Base-by-base conservation (phyloP, 228 moss, liverwort and hornwort genomes). In the Sphagnum magellanicum region DNA sequence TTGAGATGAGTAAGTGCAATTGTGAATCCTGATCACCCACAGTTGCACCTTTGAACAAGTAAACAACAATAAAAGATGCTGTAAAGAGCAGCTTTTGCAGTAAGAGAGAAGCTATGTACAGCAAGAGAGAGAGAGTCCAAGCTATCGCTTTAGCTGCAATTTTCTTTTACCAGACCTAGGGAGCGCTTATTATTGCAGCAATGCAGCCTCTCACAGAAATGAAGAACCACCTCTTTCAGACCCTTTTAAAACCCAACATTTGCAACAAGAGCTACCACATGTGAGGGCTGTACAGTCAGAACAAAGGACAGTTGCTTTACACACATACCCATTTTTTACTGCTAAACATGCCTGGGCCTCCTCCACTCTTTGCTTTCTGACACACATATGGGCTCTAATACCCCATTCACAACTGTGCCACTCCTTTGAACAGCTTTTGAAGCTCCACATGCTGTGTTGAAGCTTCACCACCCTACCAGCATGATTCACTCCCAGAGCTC, bases 201-300 rank as follows among this genome's bases (percentile, higher is more conserved):
- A 32, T 32, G 32, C 32, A 32, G 3, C 32, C 32, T 32, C 32
- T 32, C 32, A 32, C 32, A 68, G 12, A 76, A 74, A 71, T 76
- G 77, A 74, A 70, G 70, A 70, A 72, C 72, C 83, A 74, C 0
- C 66, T 67, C 74, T 72, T 79, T 74, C 78, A 70, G 74, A 66
- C 77, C 32, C 32, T 32, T 32, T 32, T 32, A 32, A 32, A 32
- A 32, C 32, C 32, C 32, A 32, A 32, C 9, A 12, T 55, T 55
- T 12, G 73, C 72, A 74, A 77, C 73, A 72, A 78, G 77, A 80
- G 68, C 84, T 81, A 78, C 73, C 78, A 32, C 32, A 32, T 78
- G 77, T 78, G 75, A 78, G 84, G 81, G 91, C 92, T 98, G 93
- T 98, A 98, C 93, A 98, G 85, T 98, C 86, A 81, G 83, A 84